Percentiles rank a stretch among this genome's conserved stretches.
Evolutionary conservation across 495 filamentous ascomycete species (phyloP).

Genomic region (Trichocladium antarcticum): DNA sequence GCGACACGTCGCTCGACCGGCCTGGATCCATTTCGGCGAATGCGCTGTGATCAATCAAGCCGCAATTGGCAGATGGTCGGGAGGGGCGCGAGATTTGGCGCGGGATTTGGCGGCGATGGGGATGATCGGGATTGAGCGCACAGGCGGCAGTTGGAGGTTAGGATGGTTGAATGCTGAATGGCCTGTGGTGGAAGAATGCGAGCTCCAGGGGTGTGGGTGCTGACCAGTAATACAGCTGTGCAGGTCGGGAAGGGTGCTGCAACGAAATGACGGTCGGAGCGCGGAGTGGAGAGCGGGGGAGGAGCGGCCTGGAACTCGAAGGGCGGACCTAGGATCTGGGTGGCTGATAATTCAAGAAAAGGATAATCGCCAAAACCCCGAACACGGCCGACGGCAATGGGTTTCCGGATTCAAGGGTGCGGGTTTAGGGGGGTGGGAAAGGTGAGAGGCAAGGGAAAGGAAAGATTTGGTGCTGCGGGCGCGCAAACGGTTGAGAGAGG

Average conservation of each 20-base stretch:
- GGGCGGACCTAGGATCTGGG: conserved; percentile 9
- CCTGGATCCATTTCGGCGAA: conserved; percentile 36
- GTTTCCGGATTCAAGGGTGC: background rate
- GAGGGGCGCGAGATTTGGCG: conserved; percentile 1
- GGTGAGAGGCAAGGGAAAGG: conserved; percentile 4
- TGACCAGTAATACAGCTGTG: conserved; percentile 30
- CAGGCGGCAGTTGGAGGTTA: conserved; percentile 16
- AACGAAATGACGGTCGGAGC: conserved; percentile 29
- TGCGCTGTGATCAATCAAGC: conserved; percentile 13
- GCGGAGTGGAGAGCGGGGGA: conserved; percentile 24
- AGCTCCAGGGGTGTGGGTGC: conserved; percentile 28
- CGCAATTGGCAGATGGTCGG: conserved; percentile 14
- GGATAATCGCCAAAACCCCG: background rate
- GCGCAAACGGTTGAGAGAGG: conserved; percentile 10
- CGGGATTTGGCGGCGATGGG: conserved; percentile 11
- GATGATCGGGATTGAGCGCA: conserved; percentile 19
- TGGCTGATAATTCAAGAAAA: conserved; percentile 6
- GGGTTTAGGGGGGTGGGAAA: background rate
- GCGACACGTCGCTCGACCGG: conserved; percentile 46
- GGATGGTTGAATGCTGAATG: conserved; percentile 16
- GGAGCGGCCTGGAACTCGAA: conserved; percentile 5
- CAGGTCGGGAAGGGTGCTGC: conserved; percentile 21
- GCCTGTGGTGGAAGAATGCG: conserved; percentile 21
- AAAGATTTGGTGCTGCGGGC: conserved; percentile 12
- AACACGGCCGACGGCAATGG: background rate